A percentile compares a stretch with the other conserved stretches of the same genome.
phyloP scores from a whole-genome alignment of 108 stramenopile genomes.

The Schizochytrium sp. region DNA sequence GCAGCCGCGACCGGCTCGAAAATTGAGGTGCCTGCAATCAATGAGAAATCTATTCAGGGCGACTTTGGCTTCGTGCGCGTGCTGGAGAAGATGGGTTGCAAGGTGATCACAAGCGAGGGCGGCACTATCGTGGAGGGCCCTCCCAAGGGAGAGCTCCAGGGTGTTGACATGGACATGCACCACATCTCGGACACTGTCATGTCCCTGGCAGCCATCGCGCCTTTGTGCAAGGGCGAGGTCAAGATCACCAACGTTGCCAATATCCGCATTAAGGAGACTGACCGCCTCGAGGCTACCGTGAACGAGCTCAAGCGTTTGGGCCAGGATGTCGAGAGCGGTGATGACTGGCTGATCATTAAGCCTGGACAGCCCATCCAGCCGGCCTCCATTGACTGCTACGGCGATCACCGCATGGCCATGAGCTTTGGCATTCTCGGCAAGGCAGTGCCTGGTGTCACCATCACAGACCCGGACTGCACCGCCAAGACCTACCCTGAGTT shows the following conservation, averaged over 20 bases:
- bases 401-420: slow-evolving; percentile 65
- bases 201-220: slow-evolving; percentile 57
- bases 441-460: slow-evolving; percentile 1
- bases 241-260: slow-evolving; percentile 48
- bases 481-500: slow-evolving; percentile 64
- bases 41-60: slow-evolving; percentile 17
- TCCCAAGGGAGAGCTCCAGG: slow-evolving; percentile 3
- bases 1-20: slow-evolving; percentile 54
- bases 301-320: slow-evolving; percentile 55
- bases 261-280: slow-evolving; percentile 65
- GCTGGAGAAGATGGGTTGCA: slow-evolving; percentile 60
- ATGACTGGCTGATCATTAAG: slow-evolving; percentile 56
- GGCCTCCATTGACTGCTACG: slow-evolving; percentile 33
- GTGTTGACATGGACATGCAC: slow-evolving; percentile 56
- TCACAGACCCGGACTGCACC: slow-evolving; percentile 57
- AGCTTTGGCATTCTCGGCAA: slow-evolving; percentile 53
- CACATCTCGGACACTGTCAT: slow-evolving; percentile 63
- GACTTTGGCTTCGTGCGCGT: slow-evolving; percentile 39
- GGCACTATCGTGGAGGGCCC: slow-evolving; percentile 23
- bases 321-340: background rate
- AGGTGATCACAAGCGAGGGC: background rate
- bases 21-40: background rate
- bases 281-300: slow-evolving; percentile 56
- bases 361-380: background rate
- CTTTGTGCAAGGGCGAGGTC: slow-evolving; percentile 21